These are phyloP conservation scores for Schizothecium vesticola DNA, from an alignment of 495 filamentous ascomycete species.

Conservation along the genomic window DNA sequence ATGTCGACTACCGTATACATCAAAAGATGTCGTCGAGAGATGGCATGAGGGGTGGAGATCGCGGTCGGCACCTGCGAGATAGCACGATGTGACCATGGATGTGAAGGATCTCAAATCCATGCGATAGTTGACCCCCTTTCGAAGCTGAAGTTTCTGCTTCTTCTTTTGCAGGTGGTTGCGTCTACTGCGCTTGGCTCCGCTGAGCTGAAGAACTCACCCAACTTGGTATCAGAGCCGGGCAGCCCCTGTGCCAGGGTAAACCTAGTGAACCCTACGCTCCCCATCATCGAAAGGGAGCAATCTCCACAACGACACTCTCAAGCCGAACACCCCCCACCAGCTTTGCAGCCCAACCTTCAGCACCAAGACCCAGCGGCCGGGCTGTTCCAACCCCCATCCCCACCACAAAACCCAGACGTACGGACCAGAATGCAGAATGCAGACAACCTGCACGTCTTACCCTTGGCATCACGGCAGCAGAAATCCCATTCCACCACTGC, in stretches of 20 bases:
- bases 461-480: slow-evolving; percentile 6
- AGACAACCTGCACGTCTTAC: neutral
- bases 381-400: neutral
- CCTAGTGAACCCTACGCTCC: neutral
- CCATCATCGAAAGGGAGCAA: neutral
- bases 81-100: neutral
- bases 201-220: neutral
- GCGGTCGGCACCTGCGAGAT: neutral
- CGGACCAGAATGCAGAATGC: slow-evolving; percentile 8
- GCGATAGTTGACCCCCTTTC: neutral
- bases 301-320: neutral
- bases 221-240: neutral
- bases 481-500: neutral
- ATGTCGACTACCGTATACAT: neutral
- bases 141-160: neutral
- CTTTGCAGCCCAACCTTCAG: neutral
- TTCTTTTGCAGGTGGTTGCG: neutral
- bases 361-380: neutral
- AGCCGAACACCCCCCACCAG: neutral
- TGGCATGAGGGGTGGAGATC: neutral
- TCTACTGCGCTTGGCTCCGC: neutral
- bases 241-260: neutral
- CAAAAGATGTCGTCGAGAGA: neutral
- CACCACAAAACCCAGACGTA: slow-evolving; percentile 10
- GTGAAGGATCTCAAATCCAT: neutral